These are phyloP conservation scores for Gnomoniopsis sp. DNA, from an alignment of 2,329 filamentous ascomycete genomes.

Conservation along the genomic window DNA sequence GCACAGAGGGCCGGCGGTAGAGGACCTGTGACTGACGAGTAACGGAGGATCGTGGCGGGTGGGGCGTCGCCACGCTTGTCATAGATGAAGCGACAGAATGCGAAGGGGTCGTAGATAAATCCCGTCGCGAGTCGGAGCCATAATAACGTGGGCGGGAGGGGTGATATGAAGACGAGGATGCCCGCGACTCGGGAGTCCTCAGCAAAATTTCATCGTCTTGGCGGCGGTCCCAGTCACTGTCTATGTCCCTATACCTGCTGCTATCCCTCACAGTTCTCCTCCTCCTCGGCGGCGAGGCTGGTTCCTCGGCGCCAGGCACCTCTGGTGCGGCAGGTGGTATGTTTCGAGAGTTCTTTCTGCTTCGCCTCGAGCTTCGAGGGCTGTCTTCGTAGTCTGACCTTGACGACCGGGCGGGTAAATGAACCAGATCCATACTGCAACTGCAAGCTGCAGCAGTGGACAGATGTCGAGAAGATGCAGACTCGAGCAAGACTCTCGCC, in stretches of 20 bases:
- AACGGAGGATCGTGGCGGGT: constrained; percentile 26
- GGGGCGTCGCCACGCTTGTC: constrained; percentile 28
- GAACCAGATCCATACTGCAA: neutral
- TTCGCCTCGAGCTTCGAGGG: constrained; percentile 24
- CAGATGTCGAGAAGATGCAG: neutral
- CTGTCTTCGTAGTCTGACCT: constrained; percentile 25
- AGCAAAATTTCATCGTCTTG: constrained; percentile 14
- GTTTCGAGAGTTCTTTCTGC: constrained; percentile 19
- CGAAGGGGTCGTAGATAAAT: constrained; percentile 17
- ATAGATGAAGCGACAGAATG: constrained; percentile 22
- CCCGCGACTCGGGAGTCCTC: constrained; percentile 15
- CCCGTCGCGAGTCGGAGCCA: constrained; percentile 6
- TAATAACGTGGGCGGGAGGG: constrained; percentile 8
- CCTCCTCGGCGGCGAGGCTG: constrained; percentile 27
- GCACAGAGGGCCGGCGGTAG: constrained; percentile 21
- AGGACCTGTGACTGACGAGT: constrained; percentile 22
- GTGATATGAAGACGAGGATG: constrained; percentile 16
- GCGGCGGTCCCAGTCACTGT: constrained; percentile 5
- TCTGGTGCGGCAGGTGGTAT: constrained; percentile 22
- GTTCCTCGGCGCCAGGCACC: constrained; percentile 27
- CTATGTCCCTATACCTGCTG: constrained; percentile 19
- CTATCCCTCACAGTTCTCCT: constrained; percentile 25
- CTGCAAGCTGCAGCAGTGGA: neutral
- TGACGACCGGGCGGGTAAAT: constrained; percentile 28
- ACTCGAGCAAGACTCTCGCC: neutral